Conservation (phyloP, 2,329 filamentous ascomycete genomes). For the Hortaea sp. region DNA sequence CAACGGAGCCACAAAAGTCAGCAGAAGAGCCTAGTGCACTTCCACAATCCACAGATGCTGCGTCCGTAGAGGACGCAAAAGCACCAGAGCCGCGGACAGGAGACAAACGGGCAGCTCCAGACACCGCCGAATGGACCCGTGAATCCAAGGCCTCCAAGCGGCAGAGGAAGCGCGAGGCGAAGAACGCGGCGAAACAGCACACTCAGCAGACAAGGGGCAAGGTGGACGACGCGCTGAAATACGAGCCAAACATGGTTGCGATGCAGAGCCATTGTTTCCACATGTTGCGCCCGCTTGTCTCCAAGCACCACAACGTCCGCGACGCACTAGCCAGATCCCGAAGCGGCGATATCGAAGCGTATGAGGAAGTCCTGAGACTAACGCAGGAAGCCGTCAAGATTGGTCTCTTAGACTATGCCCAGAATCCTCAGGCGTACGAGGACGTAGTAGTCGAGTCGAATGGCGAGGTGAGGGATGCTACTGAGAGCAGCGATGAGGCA, state of each 20-base stretch:
- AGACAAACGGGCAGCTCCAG: background rate
- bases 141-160: background rate
- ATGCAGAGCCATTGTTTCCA: conserved; percentile 94
- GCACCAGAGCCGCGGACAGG: background rate
- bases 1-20: background rate
- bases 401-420: conserved; percentile 51
- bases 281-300: conserved; percentile 71
- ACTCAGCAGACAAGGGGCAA: background rate
- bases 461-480: conserved; percentile 14
- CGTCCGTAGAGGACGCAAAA: background rate
- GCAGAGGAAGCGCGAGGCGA: conserved; percentile 1
- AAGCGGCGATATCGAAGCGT: conserved; percentile 62
- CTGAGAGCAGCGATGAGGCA: conserved; percentile 41
- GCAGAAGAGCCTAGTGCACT: too few relatives aligned
- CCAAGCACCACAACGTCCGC: conserved; percentile 69
- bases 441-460: conserved; percentile 21
- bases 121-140: background rate
- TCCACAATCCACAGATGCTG: too few relatives aligned
- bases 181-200: background rate
- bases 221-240: conserved; percentile 34
- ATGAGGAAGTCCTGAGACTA: conserved; percentile 64
- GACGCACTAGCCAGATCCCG: conserved; percentile 66
- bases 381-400: conserved; percentile 66
- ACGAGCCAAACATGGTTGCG: conserved; percentile 58
- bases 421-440: conserved; percentile 40